phyloP scores from a whole-genome alignment of 345 rosid genomes.

The Syzygium aromaticum region DNA sequence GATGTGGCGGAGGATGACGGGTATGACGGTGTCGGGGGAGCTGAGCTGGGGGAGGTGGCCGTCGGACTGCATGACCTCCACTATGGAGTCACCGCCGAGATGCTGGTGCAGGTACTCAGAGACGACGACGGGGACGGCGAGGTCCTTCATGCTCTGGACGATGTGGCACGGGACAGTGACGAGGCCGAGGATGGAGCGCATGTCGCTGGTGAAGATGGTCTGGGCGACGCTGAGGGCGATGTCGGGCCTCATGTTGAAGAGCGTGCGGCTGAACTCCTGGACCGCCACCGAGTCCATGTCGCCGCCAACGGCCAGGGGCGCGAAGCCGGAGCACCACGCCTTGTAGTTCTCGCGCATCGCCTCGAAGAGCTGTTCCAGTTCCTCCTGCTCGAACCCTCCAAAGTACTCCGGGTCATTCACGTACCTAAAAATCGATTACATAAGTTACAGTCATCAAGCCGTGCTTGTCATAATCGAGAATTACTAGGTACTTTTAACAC shows the following conservation, averaged over 20 bases:
- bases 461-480: neutral
- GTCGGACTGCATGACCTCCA: constrained; percentile 71
- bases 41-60: constrained; percentile 97
- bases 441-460: neutral
- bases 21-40: constrained; percentile 79
- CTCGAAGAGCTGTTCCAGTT: constrained; percentile 63
- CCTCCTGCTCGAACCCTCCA: constrained; percentile 87
- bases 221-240: constrained; percentile 68
- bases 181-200: constrained; percentile 45
- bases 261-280: constrained; percentile 89
- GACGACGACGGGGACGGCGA: constrained; percentile 76
- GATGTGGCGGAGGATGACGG: constrained; percentile 70
- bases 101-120: constrained; percentile 71
- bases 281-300: constrained; percentile 85
- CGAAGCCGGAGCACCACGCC: constrained; percentile 90
- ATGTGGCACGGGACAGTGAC: constrained; percentile 84
- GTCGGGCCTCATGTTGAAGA: constrained; percentile 95
- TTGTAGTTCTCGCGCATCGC: constrained; percentile 73
- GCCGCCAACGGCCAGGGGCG: constrained; percentile 77
- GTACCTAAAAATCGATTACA: constrained; percentile 22
- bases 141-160: constrained; percentile 70
- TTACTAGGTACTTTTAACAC: neutral
- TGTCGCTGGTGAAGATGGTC: constrained; percentile 68
- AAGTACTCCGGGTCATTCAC: constrained; percentile 70
- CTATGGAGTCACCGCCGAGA: constrained; percentile 60